A percentile compares a stretch with the other conserved stretches of the same genome.
Conservation (phyloP, 371 early-diverging fungal species). For the Mortierella sp. region DNA sequence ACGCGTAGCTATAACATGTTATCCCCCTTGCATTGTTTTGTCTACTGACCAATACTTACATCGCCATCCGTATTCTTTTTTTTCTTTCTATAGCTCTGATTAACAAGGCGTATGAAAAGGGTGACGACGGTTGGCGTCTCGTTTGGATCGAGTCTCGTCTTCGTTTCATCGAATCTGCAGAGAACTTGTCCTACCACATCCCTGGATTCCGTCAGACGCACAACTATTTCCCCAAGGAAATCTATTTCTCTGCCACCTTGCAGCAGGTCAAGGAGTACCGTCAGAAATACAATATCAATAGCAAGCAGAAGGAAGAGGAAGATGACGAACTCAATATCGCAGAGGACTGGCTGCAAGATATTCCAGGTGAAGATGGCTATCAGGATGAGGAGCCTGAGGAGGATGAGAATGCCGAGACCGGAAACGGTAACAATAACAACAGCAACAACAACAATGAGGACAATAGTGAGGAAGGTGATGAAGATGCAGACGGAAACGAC, state of each 20-base stretch:
- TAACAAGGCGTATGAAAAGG: slow-evolving; percentile 13
- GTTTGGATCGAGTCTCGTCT: slow-evolving; percentile 28
- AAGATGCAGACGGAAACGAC: too few relatives aligned
- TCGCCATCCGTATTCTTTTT: not conserved
- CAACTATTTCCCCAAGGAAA: slow-evolving; percentile 18
- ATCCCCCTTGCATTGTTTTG: too few relatives aligned
- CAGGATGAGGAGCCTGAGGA: too few relatives aligned
- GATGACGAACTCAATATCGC: too few relatives aligned
- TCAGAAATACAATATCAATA: not conserved
- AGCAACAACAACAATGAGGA: too few relatives aligned
- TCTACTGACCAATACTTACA: not conserved
- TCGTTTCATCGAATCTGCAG: slow-evolving; percentile 20
- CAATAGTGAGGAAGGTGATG: too few relatives aligned
- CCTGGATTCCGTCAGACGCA: slow-evolving; percentile 18
- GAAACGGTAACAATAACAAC: too few relatives aligned
- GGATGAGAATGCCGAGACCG: too few relatives aligned
- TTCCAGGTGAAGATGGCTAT: too few relatives aligned
- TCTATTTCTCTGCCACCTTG: slow-evolving; percentile 19
- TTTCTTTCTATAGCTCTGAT: slow-evolving; percentile 13
- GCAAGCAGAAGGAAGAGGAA: too few relatives aligned
- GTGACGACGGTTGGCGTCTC: slow-evolving; percentile 20
- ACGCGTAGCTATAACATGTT: too few relatives aligned
- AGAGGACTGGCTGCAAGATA: too few relatives aligned
- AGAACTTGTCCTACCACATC: slow-evolving; percentile 24
- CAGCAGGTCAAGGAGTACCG: slow-evolving; percentile 12